phyloP scores from a whole-genome alignment of 495 filamentous ascomycete species.

The Penicillium nucicola region DNA sequence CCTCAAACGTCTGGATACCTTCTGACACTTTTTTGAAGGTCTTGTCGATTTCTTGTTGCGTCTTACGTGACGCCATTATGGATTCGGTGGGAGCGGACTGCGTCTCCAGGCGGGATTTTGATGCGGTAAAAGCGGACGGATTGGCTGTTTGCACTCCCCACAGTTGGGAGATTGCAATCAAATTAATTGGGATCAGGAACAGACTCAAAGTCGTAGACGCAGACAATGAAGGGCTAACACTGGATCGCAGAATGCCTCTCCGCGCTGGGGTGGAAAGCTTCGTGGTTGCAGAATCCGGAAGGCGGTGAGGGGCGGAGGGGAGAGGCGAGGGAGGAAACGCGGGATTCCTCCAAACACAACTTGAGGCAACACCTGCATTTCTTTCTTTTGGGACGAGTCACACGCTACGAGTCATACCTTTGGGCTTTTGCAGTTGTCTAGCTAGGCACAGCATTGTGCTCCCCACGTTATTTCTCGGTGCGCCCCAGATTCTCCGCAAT shows the following conservation, averaged over 20 bases:
- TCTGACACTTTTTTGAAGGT: slow-evolving; percentile 96
- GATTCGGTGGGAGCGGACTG: slow-evolving; percentile 20
- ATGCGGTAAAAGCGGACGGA: slow-evolving; percentile 12
- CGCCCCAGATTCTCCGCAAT: no score
- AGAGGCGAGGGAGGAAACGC: slow-evolving; percentile 2
- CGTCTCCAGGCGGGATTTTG: slow-evolving; percentile 18
- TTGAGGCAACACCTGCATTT: no score
- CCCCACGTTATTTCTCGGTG: no score
- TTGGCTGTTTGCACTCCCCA: slow-evolving; percentile 19
- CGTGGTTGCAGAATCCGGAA: slow-evolving; percentile 18
- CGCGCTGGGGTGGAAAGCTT: slow-evolving; percentile 26
- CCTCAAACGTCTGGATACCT: slow-evolving; percentile 88
- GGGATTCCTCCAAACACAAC: not conserved
- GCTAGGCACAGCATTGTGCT: no score
- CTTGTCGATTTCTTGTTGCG: slow-evolving; percentile 95
- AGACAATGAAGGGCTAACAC: slow-evolving; percentile 10
- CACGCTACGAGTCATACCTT: no score
- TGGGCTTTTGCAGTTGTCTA: no score
- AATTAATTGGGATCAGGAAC: not conserved
- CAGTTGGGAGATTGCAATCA: slow-evolving; percentile 11
- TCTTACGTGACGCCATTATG: slow-evolving; percentile 88
- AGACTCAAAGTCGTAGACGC: slow-evolving; percentile 9
- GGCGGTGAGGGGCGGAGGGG: slow-evolving; percentile 22
- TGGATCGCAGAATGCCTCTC: slow-evolving; percentile 16
- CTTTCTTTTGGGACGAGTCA: no score